Base-by-base conservation (phyloP, 768 basidiomycete genomes). In the Auricularia cornea region DNA sequence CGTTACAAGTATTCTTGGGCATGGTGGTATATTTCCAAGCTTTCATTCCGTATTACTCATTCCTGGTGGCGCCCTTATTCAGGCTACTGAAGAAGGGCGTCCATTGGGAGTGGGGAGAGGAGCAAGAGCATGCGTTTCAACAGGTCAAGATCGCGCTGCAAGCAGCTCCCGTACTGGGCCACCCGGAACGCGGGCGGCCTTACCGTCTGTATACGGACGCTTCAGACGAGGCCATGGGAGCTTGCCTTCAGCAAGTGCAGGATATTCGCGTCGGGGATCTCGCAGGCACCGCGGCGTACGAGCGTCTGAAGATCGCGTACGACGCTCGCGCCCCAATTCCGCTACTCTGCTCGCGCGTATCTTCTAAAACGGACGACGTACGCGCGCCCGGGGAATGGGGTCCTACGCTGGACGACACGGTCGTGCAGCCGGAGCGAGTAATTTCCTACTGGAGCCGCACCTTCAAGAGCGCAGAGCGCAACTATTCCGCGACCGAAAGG, bases 21-120 rank as follows among this genome's bases (percentile, higher is more conserved):
- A 76, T 74, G 74, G 72, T 74, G 38, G 74, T 77, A 0, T 78
- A 78, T 59, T 78, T 78, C 64, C 67, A 75, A 0, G 33, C 67
- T 0, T 79, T 73, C 65, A 76, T 76, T 60, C 72, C 62, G 0
- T 65, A n/a, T n/a, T n/a, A n/a, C n/a, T n/a, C n/a, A n/a, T n/a
- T n/a, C n/a, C n/a, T n/a, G n/a, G n/a, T n/a, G n/a, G n/a, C n/a
- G n/a, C n/a, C n/a, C n/a, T n/a, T n/a, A n/a, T n/a, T n/a, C n/a
- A n/a, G n/a, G n/a, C n/a, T n/a, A n/a, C n/a, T n/a, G n/a, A n/a
- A n/a, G n/a, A n/a, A n/a, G n/a, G n/a, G n/a, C n/a, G n/a, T 29
- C 0, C 26, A 26, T 1, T 74, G 69, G 68, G 35, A 65, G 23
- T 74, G 72, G 72, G 64, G 44, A 0, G 68, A 63, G 2, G 63